Percentiles rank a stretch among this genome's conserved stretches.
Conservation (phyloP, 805 yeast genomes). For the Scheffersomyces ergatensis region DNA sequence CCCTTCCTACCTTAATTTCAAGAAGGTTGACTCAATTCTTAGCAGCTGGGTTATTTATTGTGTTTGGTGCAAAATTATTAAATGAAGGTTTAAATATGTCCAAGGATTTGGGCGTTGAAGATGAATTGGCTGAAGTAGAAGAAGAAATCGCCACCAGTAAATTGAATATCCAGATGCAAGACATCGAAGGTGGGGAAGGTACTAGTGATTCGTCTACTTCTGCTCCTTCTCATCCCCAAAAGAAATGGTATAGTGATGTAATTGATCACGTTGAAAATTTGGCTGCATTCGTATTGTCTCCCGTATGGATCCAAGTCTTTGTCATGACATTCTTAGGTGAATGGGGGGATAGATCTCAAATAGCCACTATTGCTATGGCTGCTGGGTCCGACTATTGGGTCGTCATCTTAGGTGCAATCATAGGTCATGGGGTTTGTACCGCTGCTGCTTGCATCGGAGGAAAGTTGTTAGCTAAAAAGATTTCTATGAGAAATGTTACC, state of each 20-base stretch:
- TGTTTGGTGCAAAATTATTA: constrained; percentile 76
- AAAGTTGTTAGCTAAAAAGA: constrained; percentile 79
- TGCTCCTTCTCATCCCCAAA: no score
- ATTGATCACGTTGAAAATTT: constrained; percentile 50
- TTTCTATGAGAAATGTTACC: constrained; percentile 89
- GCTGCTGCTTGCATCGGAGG: constrained; percentile 94
- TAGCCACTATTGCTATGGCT: constrained; percentile 97
- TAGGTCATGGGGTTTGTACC: constrained; percentile 89
- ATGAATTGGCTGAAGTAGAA: constrained; percentile 95
- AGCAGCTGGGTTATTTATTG: constrained; percentile 77
- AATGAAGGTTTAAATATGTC: constrained; percentile 83
- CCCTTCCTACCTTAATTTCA: constrained; percentile 81
- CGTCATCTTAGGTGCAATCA: constrained; percentile 82
- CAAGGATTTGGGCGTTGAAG: constrained; percentile 82
- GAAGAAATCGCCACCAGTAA: constrained; percentile 77
- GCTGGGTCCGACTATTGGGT: constrained; percentile 92
- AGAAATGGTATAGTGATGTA: constrained; percentile 23
- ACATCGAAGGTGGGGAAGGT: constrained; percentile 56
- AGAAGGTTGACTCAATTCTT: constrained; percentile 74
- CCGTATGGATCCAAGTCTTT: constrained; percentile 91
- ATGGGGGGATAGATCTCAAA: constrained; percentile 99
- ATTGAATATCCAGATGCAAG: constrained; percentile 47
- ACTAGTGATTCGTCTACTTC: constrained; percentile 9
- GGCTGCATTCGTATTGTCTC: constrained; percentile 68
- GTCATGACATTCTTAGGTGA: constrained; percentile 96